A percentile compares a stretch with the other conserved stretches of the same genome.
Conservation (phyloP, 805 yeast genomes). For the Starmerella stellata region DNA sequence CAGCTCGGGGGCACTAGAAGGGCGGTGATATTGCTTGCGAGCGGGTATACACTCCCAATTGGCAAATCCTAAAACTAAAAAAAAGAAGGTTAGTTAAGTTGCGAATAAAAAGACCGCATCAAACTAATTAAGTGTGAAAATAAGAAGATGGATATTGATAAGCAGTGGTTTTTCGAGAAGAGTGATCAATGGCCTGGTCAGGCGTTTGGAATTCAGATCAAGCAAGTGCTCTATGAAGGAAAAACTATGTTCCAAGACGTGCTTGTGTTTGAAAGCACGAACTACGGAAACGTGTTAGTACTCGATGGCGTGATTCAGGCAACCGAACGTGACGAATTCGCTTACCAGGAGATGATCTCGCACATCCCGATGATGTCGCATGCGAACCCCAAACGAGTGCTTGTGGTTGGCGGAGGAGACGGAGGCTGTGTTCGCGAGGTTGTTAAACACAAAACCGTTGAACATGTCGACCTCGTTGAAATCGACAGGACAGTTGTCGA, state of each 20-base stretch:
- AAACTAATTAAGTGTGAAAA: too few species aligned
- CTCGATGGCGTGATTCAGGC: conserved; percentile 82
- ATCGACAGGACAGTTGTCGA: conserved; percentile 71
- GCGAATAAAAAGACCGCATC: too few species aligned
- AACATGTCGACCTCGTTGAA: conserved; percentile 62
- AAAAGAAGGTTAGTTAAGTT: too few species aligned
- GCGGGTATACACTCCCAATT: too few species aligned
- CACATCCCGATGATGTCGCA: conserved; percentile 71
- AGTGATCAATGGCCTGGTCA: conserved; percentile 75
- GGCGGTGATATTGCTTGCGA: too few species aligned
- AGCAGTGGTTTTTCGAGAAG: conserved; percentile 73
- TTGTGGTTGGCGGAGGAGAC: conserved; percentile 91
- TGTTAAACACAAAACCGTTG: conserved; percentile 47
- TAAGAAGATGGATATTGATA: conserved; percentile 12
- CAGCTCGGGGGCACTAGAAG: too few species aligned
- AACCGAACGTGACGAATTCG: conserved; percentile 82
- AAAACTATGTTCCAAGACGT: conserved; percentile 62
- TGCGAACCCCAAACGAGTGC: conserved; percentile 50
- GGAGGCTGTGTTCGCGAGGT: conserved; percentile 87
- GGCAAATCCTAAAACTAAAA: too few species aligned
- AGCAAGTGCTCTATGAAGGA: conserved; percentile 45
- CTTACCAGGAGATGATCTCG: conserved; percentile 82
- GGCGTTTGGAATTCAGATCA: conserved; percentile 50
- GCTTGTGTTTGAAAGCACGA: conserved; percentile 53
- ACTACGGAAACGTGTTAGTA: conserved; percentile 74